These are phyloP conservation scores for Protostelium mycophagum DNA, from an alignment of 78 protist species.

Conservation along the genomic window DNA sequence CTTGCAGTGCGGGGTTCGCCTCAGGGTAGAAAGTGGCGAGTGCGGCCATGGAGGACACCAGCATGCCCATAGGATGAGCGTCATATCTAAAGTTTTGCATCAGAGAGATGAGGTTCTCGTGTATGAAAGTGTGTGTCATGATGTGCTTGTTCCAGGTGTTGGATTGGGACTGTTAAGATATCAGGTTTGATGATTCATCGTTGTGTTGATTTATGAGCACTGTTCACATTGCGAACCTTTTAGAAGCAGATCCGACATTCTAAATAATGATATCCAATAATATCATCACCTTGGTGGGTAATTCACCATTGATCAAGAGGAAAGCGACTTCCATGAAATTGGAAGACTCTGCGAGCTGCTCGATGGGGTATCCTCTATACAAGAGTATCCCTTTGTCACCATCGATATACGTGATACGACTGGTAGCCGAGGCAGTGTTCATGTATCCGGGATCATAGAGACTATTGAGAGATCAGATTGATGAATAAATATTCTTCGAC, in stretches of 20 bases:
- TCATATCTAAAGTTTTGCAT: constrained; percentile 70
- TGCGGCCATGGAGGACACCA: constrained; percentile 55
- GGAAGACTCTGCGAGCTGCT: constrained; percentile 62
- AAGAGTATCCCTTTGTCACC: constrained; percentile 56
- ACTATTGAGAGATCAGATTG: not conserved
- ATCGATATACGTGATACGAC: constrained; percentile 48
- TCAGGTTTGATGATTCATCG: not conserved
- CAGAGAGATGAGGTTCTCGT: constrained; percentile 50
- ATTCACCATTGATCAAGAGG: constrained; percentile 38
- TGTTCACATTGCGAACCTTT: too few species aligned
- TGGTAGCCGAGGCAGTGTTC: constrained; percentile 44
- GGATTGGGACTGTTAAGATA: constrained; percentile 11
- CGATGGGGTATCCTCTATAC: constrained; percentile 68
- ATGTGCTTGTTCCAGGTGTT: constrained; percentile 27
- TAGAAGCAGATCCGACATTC: too few species aligned
- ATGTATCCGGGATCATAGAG: constrained; percentile 59
- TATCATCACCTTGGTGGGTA: constrained; percentile 27
- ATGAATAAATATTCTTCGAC: not conserved
- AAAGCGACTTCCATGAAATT: constrained; percentile 42
- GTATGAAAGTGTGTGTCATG: constrained; percentile 63
- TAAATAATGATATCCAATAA: too few species aligned
- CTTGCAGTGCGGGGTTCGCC: constrained; percentile 48
- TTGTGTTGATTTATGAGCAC: not conserved
- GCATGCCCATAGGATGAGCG: constrained; percentile 88
- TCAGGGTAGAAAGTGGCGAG: constrained; percentile 66